These are phyloP conservation scores for Venturia aucupariae DNA, from an alignment of 2,329 filamentous ascomycete genomes.

Conservation along the genomic window DNA sequence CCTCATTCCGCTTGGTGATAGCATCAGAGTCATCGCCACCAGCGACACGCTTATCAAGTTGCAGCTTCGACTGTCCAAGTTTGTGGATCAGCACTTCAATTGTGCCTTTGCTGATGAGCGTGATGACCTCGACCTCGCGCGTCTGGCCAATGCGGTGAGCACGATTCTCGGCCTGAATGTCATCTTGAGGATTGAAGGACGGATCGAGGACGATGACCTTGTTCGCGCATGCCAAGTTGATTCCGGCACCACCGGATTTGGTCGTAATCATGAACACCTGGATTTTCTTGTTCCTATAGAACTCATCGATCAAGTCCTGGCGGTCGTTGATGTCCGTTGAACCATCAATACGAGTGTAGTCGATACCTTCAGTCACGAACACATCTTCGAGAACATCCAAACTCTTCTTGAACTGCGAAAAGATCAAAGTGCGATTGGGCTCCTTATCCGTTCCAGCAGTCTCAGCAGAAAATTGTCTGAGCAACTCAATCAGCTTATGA, in stretches of 20 bases:
- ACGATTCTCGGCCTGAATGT: constrained; percentile 95
- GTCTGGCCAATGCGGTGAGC: constrained; percentile 92
- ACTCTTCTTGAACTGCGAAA: constrained; percentile 86
- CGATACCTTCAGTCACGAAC: constrained; percentile 60
- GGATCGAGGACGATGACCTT: constrained; percentile 97
- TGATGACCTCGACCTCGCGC: constrained; percentile 79
- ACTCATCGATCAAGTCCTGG: constrained; percentile 81
- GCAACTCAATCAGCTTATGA: constrained; percentile 64
- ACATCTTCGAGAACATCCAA: constrained; percentile 85
- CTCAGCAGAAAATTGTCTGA: constrained; percentile 63
- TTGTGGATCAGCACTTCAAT: constrained; percentile 92
- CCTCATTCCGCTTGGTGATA: constrained; percentile 27
- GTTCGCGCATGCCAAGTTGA: constrained; percentile 91
- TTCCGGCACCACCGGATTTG: constrained; percentile 89
- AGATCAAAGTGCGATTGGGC: constrained; percentile 67
- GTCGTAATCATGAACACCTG: constrained; percentile 90
- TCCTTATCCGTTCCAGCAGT: constrained; percentile 36
- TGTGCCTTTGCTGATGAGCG: constrained; percentile 69
- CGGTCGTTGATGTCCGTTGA: constrained; percentile 71
- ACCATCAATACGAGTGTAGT: constrained; percentile 80
- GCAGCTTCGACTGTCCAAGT: constrained; percentile 85
- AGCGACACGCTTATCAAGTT: constrained; percentile 67
- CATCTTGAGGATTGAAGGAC: constrained; percentile 95
- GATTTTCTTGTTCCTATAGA: constrained; percentile 65
- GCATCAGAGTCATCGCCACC: constrained; percentile 45